Base-by-base conservation (phyloP, 768 basidiomycete genomes). In the Hortiboletus campestris region DNA sequence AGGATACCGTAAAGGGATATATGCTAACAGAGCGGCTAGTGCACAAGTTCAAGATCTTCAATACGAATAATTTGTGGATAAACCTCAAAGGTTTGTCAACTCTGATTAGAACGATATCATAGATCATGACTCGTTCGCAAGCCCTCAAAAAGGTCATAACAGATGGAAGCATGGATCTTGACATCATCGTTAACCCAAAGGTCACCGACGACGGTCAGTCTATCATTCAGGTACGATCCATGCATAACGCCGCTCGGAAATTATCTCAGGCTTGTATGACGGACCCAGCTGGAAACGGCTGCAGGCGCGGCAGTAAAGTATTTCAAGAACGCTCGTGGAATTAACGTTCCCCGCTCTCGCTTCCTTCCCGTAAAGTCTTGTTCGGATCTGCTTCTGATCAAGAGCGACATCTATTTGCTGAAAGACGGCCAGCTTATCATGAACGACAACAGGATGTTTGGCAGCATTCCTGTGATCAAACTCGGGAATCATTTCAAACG, bases 401-500 rank as follows among this genome's bases (percentile, higher is more conserved):
- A 91, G 78, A 90, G 87, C 56, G 91, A 94, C 71, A 86, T 97
- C 62, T 98, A 97, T 76, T 89, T 89, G 51, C 80, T 97, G 48
- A 77, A 86, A 71, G 91, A 97, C 68, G 94, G 94, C 19, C 88
- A 88, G 63, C 81, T 96, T 56, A 81, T 91, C 60, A 89, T 97
- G 79, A 92, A 89, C 68, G 83, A 84, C 58, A 78, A 81, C 38
- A 76, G 91, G 62, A 88, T 92, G 85, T 94, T 94, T 67, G 84
- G 81, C 66, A 89, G 84, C 19, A 87, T 91, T 28, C 96, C 94
- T n/a, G 93, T 96, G 46, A 91, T 98, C 81, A 97, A 97, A 78
- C 83, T 97, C 46, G 94, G 94, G 43, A 92, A 94, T 72, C 89
- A 91, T 71, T 97, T 98, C 84, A 97, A 95, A 82, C 95, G 92